These are phyloP conservation scores for Carallia brachiata DNA, from an alignment of 345 rosid genomes.

Conservation along the genomic window DNA sequence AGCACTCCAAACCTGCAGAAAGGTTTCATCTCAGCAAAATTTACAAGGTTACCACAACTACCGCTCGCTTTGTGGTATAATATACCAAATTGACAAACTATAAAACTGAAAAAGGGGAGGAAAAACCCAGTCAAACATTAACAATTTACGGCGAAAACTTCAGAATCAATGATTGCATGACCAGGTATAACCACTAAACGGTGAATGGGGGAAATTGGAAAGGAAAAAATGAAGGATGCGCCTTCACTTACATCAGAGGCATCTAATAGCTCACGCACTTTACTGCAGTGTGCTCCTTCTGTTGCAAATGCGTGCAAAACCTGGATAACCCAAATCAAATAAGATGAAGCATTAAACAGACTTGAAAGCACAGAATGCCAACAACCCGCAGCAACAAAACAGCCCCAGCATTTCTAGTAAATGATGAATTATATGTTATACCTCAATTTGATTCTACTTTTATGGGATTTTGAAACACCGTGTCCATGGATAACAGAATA, in stretches of 20 bases:
- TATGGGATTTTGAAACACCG: too few species aligned
- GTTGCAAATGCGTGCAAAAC: constrained; percentile 96
- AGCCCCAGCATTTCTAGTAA: too few species aligned
- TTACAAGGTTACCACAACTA: not conserved
- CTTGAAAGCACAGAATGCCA: not conserved
- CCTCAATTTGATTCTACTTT: too few species aligned
- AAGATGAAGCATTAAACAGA: not conserved
- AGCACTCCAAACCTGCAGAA: constrained; percentile 82
- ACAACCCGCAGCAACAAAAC: too few species aligned
- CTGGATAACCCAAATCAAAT: constrained; percentile 29
- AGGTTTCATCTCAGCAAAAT: not conserved
- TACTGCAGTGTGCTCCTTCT: constrained; percentile 91
- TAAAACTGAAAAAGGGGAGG: too few species aligned
- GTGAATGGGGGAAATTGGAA: not conserved
- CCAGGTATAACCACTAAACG: too few species aligned
- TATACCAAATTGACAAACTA: too few species aligned
- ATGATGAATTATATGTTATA: too few species aligned
- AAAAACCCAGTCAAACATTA: too few species aligned
- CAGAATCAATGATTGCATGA: not conserved
- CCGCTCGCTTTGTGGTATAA: too few species aligned
- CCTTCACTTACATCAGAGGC: constrained; percentile 81
- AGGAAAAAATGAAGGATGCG: not conserved
- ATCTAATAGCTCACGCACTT: constrained; percentile 78
- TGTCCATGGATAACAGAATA: too few species aligned
- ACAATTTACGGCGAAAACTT: not conserved